Base-by-base conservation (phyloP, 805 yeast species). In the Ogataea ganodermae region DNA sequence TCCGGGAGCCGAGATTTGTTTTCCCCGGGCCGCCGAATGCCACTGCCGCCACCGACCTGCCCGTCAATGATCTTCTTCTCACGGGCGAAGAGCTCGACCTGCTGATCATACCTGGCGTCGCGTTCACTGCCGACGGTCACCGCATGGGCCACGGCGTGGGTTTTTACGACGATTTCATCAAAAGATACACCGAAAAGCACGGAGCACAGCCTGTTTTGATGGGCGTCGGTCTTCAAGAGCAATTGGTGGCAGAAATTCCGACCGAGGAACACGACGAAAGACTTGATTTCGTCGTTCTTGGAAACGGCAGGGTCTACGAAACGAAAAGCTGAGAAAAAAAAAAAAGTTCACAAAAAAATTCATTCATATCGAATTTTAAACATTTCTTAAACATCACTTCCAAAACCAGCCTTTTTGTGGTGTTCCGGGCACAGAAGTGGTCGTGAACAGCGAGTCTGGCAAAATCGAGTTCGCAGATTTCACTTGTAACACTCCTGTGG, bases 131-230 rank as follows among this genome's bases (percentile, higher is more conserved):
- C 4, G 48, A 49, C 1, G 66, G 72, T 14, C 48, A 54, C 26
- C 64, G 99, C 45, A 62, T 92, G 44, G 99, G 99, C 1, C 96
- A 89, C 62, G 99, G 99, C 1, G 92, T 84, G 4, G 99, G 97
- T 0, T 90, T 80, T 64, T 92, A 94, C 63, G 99, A 92, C 63
- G 89, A 84, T 57, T 86, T 73, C 57, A 74, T 86, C 35, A 68
- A 73, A 38, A 67, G 85, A 42, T 81, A 81, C 55, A 20, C 51
- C 6, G 63, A 73, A 59, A 32, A 21, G 4, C 60, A 66, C 68
- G 26, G 54, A 32, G 36, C 55, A 47, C 48, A 44, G 14, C 85
- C 86, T 0, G 62, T 60, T 28, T 56, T 81, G 27, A 59, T 88
- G 1, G 96, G 91, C 0, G 62, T 86, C 3, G 89, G 89, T 0